phyloP scores from a whole-genome alignment of 2,329 filamentous ascomycete genomes.

The Fusarium ambrosium region DNA sequence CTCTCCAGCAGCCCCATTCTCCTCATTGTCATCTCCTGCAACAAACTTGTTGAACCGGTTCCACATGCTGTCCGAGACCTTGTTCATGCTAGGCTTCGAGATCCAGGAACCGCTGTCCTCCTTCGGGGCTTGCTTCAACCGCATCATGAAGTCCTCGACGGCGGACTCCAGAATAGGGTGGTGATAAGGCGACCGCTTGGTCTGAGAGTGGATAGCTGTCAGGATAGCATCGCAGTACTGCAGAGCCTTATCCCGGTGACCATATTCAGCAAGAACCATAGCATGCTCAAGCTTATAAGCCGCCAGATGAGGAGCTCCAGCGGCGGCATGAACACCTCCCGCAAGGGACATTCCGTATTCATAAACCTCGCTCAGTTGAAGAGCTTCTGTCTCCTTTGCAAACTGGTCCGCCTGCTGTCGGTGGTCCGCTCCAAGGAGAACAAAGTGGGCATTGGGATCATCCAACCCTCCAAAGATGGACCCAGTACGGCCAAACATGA shows the following conservation, averaged over 20 bases:
- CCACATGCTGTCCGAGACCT: slow-evolving; percentile 91
- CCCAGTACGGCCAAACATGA: slow-evolving; percentile 81
- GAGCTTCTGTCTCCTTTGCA: slow-evolving; percentile 83
- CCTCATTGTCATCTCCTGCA: slow-evolving; percentile 89
- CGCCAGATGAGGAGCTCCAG: slow-evolving; percentile 83
- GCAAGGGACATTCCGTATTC: slow-evolving; percentile 88
- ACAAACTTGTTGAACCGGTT: slow-evolving; percentile 97
- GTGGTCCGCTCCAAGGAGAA: slow-evolving; percentile 89
- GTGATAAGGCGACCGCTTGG: slow-evolving; percentile 88
- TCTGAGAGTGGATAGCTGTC: slow-evolving; percentile 81
- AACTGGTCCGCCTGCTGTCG: slow-evolving; percentile 77
- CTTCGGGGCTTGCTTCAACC: slow-evolving; percentile 87
- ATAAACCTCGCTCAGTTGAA: slow-evolving; percentile 96
- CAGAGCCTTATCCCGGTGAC: slow-evolving; percentile 84
- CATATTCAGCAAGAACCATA: slow-evolving; percentile 84
- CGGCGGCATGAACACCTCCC: slow-evolving; percentile 62
- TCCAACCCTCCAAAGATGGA: slow-evolving; percentile 86
- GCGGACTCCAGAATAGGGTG: slow-evolving; percentile 79
- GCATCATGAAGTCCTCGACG: slow-evolving; percentile 86
- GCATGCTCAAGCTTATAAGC: slow-evolving; percentile 94
- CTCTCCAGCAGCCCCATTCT: slow-evolving; percentile 75
- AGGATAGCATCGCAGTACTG: slow-evolving; percentile 92
- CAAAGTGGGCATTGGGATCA: slow-evolving; percentile 82
- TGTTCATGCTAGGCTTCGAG: slow-evolving; percentile 94
- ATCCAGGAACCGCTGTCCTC: slow-evolving; percentile 90